Conservation (phyloP, 352 stramenopile species). For the Globisporangium perplexum region DNA sequence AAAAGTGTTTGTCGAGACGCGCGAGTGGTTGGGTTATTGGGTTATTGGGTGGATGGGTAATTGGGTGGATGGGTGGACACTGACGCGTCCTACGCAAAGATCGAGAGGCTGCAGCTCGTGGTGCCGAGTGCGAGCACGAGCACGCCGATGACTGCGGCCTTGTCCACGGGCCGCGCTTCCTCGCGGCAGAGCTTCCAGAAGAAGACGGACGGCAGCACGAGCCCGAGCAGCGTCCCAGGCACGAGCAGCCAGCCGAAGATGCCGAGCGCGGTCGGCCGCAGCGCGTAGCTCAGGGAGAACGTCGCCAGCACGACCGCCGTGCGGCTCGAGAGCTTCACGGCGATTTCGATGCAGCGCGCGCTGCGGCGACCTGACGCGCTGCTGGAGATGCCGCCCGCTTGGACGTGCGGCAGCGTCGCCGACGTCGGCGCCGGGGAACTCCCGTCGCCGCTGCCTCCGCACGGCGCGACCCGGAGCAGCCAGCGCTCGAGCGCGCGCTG, state of each 20-base stretch:
- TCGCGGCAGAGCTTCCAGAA: conserved; percentile 66
- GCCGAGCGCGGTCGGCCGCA: conserved; percentile 44
- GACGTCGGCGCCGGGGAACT: not conserved
- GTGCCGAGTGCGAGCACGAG: conserved; percentile 40
- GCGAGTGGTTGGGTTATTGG: no score
- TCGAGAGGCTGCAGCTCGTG: conserved; percentile 37
- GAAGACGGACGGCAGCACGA: conserved; percentile 47
- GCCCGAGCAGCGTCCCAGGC: conserved; percentile 28
- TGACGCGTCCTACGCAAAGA: conserved; percentile 30
- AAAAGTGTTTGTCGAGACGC: not conserved
- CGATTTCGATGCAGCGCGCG: conserved; percentile 18
- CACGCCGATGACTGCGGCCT: conserved; percentile 33
- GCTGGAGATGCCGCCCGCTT: conserved; percentile 6
- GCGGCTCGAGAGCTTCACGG: conserved; percentile 42
- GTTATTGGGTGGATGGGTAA: not conserved
- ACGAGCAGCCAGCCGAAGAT: conserved; percentile 67
- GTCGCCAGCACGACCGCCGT: conserved; percentile 45
- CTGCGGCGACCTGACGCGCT: not conserved
- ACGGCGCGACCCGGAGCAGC: conserved; percentile 26
- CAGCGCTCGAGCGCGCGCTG: conserved; percentile 58
- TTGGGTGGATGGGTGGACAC: not conserved
- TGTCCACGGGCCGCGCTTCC: conserved; percentile 42
- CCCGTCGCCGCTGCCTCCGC: not conserved
- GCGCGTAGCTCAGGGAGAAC: conserved; percentile 43
- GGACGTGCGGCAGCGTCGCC: conserved; percentile 5